A percentile compares a stretch with the other conserved stretches of the same genome.
Conservation (phyloP, 176 grass and related monocot species). For the Raddia distichophylla region DNA sequence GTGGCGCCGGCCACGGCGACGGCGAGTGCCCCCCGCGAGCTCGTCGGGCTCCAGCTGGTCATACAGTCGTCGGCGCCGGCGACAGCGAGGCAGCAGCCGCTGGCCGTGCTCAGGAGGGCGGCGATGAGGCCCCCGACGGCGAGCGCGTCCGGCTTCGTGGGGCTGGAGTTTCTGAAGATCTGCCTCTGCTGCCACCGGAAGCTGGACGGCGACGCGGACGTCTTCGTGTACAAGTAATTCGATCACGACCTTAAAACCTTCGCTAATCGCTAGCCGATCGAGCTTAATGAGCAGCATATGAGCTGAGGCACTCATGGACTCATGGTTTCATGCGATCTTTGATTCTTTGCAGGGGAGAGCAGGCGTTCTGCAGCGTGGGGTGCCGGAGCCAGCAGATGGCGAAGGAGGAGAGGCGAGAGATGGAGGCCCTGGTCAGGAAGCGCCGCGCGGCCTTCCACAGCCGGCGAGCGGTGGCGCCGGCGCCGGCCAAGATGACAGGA, state of each 20-base stretch:
- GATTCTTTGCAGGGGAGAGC: conserved; percentile 76
- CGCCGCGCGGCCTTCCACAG: conserved; percentile 49
- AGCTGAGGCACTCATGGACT: neutral
- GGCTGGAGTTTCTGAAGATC: conserved; percentile 59
- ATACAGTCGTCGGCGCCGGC: conserved; percentile 49
- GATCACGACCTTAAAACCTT: neutral
- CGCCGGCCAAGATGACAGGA: conserved; percentile 23
- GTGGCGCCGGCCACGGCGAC: neutral
- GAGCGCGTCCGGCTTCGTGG: neutral
- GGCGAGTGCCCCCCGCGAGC: conserved; percentile 10
- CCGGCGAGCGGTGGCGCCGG: conserved; percentile 18
- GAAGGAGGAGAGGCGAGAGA: conserved; percentile 59
- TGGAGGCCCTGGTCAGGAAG: conserved; percentile 45
- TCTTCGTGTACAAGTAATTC: conserved; percentile 78
- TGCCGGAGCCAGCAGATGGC: conserved; percentile 61
- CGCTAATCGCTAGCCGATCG: too few species aligned
- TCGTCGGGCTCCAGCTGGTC: conserved; percentile 68
- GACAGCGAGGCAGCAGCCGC: conserved; percentile 7
- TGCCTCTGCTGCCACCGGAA: conserved; percentile 68
- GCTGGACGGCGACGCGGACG: conserved; percentile 61
- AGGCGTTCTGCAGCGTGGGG: conserved; percentile 61
- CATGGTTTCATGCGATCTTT: too few species aligned
- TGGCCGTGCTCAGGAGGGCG: conserved; percentile 46
- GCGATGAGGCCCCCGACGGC: conserved; percentile 14
- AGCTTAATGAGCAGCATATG: neutral